Evolutionary conservation across 176 grass and related monocot genomes (phyloP).

Genomic region (Oryza nivara): DNA sequence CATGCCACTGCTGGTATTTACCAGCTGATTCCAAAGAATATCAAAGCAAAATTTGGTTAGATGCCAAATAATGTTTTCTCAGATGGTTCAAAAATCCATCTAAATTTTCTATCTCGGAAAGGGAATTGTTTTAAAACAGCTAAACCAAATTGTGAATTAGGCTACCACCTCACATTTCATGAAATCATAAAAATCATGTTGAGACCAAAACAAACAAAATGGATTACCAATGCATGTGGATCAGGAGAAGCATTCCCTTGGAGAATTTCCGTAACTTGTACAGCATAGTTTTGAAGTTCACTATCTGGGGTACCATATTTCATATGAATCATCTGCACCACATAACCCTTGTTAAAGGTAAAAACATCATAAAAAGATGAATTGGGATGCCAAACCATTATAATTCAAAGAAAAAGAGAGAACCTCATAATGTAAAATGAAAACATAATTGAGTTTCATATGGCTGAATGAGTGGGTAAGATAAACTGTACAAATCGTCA

Average conservation of each 20-base stretch:
- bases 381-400: neutral
- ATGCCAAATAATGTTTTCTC: neutral
- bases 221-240: constrained; percentile 82
- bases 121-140: constrained; percentile 1
- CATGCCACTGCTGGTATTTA: neutral
- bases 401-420: constrained; percentile 14
- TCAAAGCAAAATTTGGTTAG: neutral
- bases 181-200: neutral
- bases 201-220: constrained; percentile 35
- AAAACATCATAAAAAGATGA: constrained; percentile 24
- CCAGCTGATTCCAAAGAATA: neutral
- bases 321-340: constrained; percentile 78
- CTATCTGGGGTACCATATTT: constrained; percentile 75
- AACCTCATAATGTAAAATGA: constrained; percentile 30
- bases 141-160: neutral
- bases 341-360: constrained; percentile 18
- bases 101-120: neutral
- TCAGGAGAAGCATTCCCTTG: constrained; percentile 73
- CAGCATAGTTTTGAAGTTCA: constrained; percentile 86
- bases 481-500: neutral
- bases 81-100: neutral
- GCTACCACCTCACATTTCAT: neutral
- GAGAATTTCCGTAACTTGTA: constrained; percentile 85
- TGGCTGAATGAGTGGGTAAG: neutral
- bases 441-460: constrained; percentile 31